Evolutionary conservation across 2,329 filamentous ascomycete genomes (phyloP).

Genomic region (Neobulgaria alba): DNA sequence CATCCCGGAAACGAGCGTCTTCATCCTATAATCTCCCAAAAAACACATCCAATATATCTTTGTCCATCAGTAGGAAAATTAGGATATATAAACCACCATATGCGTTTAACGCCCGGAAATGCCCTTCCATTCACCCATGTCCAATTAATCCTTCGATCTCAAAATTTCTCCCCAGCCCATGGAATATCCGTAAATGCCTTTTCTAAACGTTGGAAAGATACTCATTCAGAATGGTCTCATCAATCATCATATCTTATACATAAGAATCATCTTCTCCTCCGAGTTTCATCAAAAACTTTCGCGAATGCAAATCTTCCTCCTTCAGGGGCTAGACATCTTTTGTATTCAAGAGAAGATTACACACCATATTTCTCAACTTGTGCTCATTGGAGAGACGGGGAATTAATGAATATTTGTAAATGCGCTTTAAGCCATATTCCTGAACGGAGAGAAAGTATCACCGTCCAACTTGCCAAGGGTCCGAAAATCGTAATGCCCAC

Average conservation of each 20-base stretch:
- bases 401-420: slow-evolving; percentile 51
- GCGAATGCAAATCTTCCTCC: slow-evolving; percentile 42
- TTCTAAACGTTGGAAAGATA: slow-evolving; percentile 40
- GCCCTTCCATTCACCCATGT: slow-evolving; percentile 49
- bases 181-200: slow-evolving; percentile 40
- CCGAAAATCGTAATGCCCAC: slow-evolving; percentile 12
- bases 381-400: slow-evolving; percentile 52
- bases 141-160: slow-evolving; percentile 44
- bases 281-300: slow-evolving; percentile 46
- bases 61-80: slow-evolving; percentile 45
- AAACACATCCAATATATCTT: slow-evolving; percentile 37
- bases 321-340: slow-evolving; percentile 43
- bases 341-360: slow-evolving; percentile 53
- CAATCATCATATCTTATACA: slow-evolving; percentile 45
- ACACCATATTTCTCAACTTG: slow-evolving; percentile 54
- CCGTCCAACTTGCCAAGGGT: slow-evolving; percentile 25
- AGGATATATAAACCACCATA: slow-evolving; percentile 37
- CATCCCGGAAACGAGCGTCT: slow-evolving; percentile 44
- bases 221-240: slow-evolving; percentile 45
- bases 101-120: slow-evolving; percentile 44
- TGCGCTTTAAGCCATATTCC: slow-evolving; percentile 52
- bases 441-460: slow-evolving; percentile 31
- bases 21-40: slow-evolving; percentile 44
- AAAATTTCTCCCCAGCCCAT: slow-evolving; percentile 37
- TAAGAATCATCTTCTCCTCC: slow-evolving; percentile 46